Evolutionary conservation across 208 protist genomes (phyloP).

Genomic region (Acanthamoeba culbertsoni): DNA sequence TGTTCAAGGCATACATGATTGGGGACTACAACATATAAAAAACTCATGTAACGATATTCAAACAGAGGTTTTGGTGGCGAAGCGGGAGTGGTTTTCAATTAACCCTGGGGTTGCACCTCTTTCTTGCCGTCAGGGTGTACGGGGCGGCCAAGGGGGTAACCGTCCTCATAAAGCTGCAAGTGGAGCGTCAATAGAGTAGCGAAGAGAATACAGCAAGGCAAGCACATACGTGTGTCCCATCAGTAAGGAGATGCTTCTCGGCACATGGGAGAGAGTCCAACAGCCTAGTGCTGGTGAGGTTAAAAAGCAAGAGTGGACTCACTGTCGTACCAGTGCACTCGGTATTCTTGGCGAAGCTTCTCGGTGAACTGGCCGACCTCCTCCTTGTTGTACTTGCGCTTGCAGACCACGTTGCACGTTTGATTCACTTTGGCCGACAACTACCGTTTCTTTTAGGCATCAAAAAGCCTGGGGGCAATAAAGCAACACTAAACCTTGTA

Average conservation of each 20-base stretch:
- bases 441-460: background rate
- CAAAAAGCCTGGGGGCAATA: background rate
- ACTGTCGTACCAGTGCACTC: slow-evolving; percentile 65
- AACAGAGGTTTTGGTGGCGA: background rate
- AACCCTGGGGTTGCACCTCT: background rate
- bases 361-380: background rate
- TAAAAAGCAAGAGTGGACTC: background rate
- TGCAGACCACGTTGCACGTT: slow-evolving; percentile 59
- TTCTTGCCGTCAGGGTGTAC: background rate
- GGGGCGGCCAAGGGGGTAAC: background rate
- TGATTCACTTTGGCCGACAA: background rate
- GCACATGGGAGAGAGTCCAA: slow-evolving; percentile 76
- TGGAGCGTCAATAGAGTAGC: no score
- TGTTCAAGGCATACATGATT: slow-evolving; percentile 65
- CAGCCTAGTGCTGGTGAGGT: slow-evolving; percentile 53
- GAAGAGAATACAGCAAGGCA: background rate
- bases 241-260: background rate
- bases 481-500: slow-evolving; percentile 81
- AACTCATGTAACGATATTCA: no score
- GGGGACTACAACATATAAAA: background rate
- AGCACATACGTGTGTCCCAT: background rate
- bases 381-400: slow-evolving; percentile 46
- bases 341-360: slow-evolving; percentile 65
- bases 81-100: no score
- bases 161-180: background rate